phyloP scores from a whole-genome alignment of 2,329 filamentous ascomycete genomes.

The Aspergillus spinulosporus region DNA sequence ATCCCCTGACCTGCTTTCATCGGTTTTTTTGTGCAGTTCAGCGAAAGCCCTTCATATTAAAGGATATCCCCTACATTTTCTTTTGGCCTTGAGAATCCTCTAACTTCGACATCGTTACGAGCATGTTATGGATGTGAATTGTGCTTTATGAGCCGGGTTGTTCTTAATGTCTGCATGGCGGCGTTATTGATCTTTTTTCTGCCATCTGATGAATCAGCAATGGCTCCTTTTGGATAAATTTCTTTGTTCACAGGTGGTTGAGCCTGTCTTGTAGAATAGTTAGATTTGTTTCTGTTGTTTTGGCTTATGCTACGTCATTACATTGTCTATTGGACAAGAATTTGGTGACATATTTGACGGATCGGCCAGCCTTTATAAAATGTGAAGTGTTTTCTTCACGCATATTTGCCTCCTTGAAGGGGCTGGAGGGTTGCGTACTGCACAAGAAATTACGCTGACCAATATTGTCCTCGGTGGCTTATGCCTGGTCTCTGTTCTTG shows the following conservation, averaged over 20 bases:
- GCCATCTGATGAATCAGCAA: neutral
- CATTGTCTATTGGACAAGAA: neutral
- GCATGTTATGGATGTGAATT: conserved; percentile 2
- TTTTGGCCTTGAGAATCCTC: neutral
- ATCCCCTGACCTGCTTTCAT: neutral
- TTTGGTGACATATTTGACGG: neutral
- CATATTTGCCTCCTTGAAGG: conserved; percentile 1
- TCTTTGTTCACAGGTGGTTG: neutral
- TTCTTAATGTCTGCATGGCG: conserved; percentile 5
- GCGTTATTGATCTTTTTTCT: conserved; percentile 8
- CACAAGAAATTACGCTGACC: neutral
- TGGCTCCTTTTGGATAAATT: conserved; percentile 1
- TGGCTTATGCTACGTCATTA: neutral
- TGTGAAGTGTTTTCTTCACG: neutral
- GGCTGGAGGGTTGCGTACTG: neutral
- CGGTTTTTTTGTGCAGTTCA: conserved; percentile 11
- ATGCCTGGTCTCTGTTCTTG: neutral
- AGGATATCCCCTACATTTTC: conserved; percentile 18
- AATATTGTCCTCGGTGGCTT: neutral
- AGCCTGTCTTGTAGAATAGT: neutral
- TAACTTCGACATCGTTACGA: neutral
- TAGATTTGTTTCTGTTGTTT: neutral
- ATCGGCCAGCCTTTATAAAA: neutral
- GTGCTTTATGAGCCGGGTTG: neutral
- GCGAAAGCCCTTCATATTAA: conserved; percentile 17